Evolutionary conservation across 192 early-diverging fungal species (phyloP).

Genomic region (Coemansia sp.): DNA sequence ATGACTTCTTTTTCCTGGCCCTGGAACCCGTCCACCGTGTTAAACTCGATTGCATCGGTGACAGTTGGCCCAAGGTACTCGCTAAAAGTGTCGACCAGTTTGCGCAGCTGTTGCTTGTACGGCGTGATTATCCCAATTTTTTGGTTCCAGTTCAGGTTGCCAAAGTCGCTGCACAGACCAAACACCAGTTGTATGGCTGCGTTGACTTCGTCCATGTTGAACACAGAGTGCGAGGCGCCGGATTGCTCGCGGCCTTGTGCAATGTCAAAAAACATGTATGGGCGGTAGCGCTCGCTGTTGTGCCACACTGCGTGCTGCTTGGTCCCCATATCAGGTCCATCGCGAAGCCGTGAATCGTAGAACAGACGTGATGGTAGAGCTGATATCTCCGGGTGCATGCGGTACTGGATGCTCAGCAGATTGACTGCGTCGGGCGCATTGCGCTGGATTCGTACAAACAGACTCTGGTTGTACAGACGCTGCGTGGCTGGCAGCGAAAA

Average conservation of each 20-base stretch:
- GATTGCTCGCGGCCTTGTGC: slow-evolving; percentile 62
- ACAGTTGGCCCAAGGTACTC: slow-evolving; percentile 62
- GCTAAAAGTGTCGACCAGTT: slow-evolving; percentile 67
- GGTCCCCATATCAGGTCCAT: slow-evolving; percentile 68
- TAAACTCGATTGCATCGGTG: slow-evolving; percentile 79
- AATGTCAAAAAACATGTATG: slow-evolving; percentile 80
- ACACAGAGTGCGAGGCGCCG: slow-evolving; percentile 66
- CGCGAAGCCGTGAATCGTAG: slow-evolving; percentile 71
- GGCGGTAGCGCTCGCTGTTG: slow-evolving; percentile 54
- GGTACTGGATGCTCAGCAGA: slow-evolving; percentile 91
- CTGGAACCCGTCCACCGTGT: slow-evolving; percentile 97
- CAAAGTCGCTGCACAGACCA: slow-evolving; percentile 59
- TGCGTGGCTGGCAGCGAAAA: slow-evolving; percentile 67
- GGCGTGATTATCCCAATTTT: slow-evolving; percentile 88
- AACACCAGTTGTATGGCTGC: slow-evolving; percentile 72
- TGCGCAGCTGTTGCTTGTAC: slow-evolving; percentile 82
- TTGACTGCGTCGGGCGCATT: slow-evolving; percentile 63
- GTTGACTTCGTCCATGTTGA: slow-evolving; percentile 76
- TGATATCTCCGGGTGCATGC: slow-evolving; percentile 94
- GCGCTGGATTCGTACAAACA: slow-evolving; percentile 87
- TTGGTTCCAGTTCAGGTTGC: slow-evolving; percentile 62
- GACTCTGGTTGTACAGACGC: slow-evolving; percentile 78
- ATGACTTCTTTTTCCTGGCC: slow-evolving; percentile 97
- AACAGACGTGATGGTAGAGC: slow-evolving; percentile 75
- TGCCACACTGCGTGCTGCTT: slow-evolving; percentile 78